These are phyloP conservation scores for Neopestalotiopsis sp. DNA, from an alignment of 2,329 filamentous ascomycete species.

Conservation along the genomic window DNA sequence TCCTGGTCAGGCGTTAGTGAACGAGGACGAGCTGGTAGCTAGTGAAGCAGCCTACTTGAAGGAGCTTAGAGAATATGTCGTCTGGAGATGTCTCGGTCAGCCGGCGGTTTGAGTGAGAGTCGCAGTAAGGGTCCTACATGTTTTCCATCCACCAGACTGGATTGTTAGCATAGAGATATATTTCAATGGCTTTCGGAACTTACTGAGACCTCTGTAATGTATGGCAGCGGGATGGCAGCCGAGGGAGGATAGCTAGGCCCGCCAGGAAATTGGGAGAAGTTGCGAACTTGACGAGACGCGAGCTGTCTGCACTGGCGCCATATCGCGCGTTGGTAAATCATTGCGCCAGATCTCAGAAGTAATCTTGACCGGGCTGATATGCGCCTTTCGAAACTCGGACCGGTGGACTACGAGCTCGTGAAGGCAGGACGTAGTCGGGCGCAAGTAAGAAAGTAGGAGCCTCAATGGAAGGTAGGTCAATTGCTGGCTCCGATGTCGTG, in stretches of 20 bases:
- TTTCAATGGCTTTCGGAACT: conserved; percentile 25
- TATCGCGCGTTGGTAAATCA: conserved; percentile 43
- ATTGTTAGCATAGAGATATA: conserved; percentile 35
- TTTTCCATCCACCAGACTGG: conserved; percentile 78
- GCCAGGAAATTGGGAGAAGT: conserved; percentile 49
- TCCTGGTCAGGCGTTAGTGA: conserved; percentile 57
- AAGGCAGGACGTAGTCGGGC: not conserved
- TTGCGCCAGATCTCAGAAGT: conserved; percentile 23
- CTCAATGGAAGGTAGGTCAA: not conserved
- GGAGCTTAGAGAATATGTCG: conserved; percentile 81
- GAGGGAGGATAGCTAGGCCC: conserved; percentile 37
- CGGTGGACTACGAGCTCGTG: not conserved
- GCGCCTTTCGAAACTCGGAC: not conserved
- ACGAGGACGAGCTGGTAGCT: conserved; percentile 27
- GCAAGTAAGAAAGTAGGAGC: not conserved
- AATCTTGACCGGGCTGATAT: not conserved
- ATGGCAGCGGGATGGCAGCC: conserved; percentile 59
- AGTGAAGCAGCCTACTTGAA: conserved; percentile 62
- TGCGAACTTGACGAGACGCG: conserved; percentile 41
- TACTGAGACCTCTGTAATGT: conserved; percentile 63
- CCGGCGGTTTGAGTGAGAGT: conserved; percentile 36
- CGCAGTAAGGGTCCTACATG: conserved; percentile 61
- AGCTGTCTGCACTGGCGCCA: conserved; percentile 42
- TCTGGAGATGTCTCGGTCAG: conserved; percentile 52
- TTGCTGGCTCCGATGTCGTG: not conserved